These are phyloP conservation scores for Angomonas ambiguus DNA, from an alignment of 208 protist species.

Conservation along the genomic window DNA sequence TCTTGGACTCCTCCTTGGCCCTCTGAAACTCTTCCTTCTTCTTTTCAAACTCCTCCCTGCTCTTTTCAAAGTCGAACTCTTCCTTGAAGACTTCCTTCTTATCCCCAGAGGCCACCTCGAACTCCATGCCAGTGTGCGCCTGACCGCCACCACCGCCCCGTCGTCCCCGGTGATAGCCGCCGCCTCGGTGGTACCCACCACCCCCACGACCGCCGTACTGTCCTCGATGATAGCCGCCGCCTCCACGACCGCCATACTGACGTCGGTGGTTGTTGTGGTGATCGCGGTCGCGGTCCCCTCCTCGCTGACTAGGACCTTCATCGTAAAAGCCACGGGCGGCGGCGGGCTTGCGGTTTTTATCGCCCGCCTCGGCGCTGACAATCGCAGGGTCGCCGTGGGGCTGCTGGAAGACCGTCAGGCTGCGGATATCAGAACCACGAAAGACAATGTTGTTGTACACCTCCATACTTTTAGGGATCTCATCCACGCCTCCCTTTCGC, in stretches of 20 bases:
- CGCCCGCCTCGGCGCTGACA: slow-evolving; percentile 42
- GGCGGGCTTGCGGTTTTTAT: slow-evolving; percentile 11
- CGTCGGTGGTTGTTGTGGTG: slow-evolving; percentile 15
- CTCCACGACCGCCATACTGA: slow-evolving; percentile 16
- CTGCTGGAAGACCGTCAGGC: slow-evolving; percentile 66
- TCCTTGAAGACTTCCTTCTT: slow-evolving; percentile 81
- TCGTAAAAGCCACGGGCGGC: slow-evolving; percentile 16
- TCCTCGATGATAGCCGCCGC: slow-evolving; percentile 21
- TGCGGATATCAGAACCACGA: slow-evolving; percentile 81
- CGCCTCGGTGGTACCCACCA: slow-evolving; percentile 20
- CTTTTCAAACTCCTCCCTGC: slow-evolving; percentile 86
- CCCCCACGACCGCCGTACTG: slow-evolving; percentile 29
- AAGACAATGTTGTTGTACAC: slow-evolving; percentile 89
- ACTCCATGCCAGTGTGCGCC: slow-evolving; percentile 84
- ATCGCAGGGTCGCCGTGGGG: slow-evolving; percentile 74
- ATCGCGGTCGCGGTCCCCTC: slow-evolving; percentile 21
- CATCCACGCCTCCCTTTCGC: slow-evolving; percentile 39
- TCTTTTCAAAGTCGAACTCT: slow-evolving; percentile 88
- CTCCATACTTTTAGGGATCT: slow-evolving; percentile 62
- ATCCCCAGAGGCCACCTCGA: slow-evolving; percentile 45
- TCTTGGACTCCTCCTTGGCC: slow-evolving; percentile 79
- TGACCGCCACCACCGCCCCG: slow-evolving; percentile 36
- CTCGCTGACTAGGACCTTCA: slow-evolving; percentile 4
- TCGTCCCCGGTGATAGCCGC: slow-evolving; percentile 33
- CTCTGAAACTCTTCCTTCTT: slow-evolving; percentile 88